Evolutionary conservation across 305 asterid genomes (phyloP).

Genomic region (Solanum hybrid): DNA sequence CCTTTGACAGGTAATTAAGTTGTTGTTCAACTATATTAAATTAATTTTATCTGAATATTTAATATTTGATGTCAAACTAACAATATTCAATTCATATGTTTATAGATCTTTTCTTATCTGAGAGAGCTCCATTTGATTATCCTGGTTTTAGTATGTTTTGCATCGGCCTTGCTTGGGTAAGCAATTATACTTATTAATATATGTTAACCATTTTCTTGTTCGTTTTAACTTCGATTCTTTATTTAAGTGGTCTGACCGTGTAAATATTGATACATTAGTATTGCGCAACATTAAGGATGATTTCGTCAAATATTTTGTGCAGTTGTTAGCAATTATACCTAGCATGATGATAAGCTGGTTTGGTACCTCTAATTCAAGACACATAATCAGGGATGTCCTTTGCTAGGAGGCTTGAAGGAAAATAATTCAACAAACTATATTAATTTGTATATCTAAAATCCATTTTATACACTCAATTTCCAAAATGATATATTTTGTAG

Average conservation of each 20-base stretch:
- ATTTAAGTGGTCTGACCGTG: not conserved
- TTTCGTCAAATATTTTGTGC: not conserved
- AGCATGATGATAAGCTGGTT: not conserved
- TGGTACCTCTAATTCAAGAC: not conserved
- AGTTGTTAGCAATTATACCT: constrained; percentile 2
- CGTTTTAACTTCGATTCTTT: not conserved
- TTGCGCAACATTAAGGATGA: not conserved
- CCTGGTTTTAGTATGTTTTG: constrained; percentile 7
- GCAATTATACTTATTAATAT: not conserved
- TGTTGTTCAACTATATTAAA: not conserved
- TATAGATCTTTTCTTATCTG: constrained; percentile 10
- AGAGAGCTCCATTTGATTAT: constrained; percentile 5
- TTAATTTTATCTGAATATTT: not conserved
- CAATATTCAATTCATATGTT: not conserved
- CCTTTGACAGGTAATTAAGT: constrained; percentile 13
- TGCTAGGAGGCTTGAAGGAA: not conserved
- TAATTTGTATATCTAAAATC: not conserved
- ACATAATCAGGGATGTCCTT: not conserved
- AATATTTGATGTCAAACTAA: not conserved
- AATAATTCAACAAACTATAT: not conserved
- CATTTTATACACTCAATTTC: not conserved
- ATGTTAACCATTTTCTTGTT: not conserved
- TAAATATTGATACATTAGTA: not conserved
- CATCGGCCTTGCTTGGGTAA: constrained; percentile 10
- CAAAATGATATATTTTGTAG: not conserved